Base-by-base conservation (phyloP, 106 monocot species). In the Allium sativum region DNA sequence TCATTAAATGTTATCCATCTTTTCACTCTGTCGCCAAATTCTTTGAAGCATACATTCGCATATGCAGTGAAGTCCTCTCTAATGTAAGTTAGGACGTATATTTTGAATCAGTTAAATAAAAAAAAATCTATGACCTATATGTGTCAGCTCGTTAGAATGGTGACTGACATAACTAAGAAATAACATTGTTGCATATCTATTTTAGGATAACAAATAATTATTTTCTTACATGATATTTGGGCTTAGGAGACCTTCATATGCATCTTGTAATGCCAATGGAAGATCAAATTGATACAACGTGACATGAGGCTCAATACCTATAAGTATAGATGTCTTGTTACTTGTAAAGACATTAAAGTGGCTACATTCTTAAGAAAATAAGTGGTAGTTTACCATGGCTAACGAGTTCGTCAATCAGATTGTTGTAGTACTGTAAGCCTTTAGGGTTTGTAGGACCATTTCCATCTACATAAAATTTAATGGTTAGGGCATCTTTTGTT, bases 21-120 rank as follows among this genome's bases (percentile, higher is more conserved):
- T 45, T 69, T 73, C 47, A 84, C 84, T 60, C 84, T 73, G 57
- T 84, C 80, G 3, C 84, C 84, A 12, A 84, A 80, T 59, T 77
- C 77, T 42, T 56, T 73, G 59, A 84, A 84, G 73, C 84, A 84
- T 8, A 73, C 73, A 31, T 84, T 52, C 0, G 84, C 84, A 59
- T 74, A 80, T 31, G 76, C 69, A 4, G 69, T 73, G 73, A 70
- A 84, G 55, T 84, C 84, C 12, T 84, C 80, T 53, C 84, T 80
- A 73, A 31, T 31, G 31, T 31, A 31, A 31, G 31, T 3, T 3
- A 31, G 5, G 31, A n/a, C n/a, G n/a, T 2, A 31, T 31, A 31
- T 31, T 31, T 31, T 31, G 31, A 3, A 31, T 31, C 31, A 31
- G 31, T 31, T 31, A 5, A 31, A 2, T 31, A 31, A 31, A 31